Conservation (phyloP, 495 filamentous ascomycete genomes). For the Aspergillus nanangensis region DNA sequence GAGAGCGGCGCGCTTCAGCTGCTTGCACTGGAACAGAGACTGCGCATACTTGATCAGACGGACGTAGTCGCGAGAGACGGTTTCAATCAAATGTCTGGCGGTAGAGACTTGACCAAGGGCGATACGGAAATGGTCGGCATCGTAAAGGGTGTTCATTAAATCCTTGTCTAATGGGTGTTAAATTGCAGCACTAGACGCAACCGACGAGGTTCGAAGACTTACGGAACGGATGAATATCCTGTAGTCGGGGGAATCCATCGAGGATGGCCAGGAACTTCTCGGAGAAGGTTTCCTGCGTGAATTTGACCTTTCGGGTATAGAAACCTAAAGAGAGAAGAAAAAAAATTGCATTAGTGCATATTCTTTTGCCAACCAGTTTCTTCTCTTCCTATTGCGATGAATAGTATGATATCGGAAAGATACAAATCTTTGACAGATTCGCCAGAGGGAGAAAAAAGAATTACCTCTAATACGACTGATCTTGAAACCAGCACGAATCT, state of each 20-base stretch:
- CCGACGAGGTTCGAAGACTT: conserved; percentile 46
- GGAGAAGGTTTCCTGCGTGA: conserved; percentile 93
- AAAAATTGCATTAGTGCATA: no score
- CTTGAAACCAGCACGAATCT: conserved; percentile 94
- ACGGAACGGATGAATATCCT: conserved; percentile 97
- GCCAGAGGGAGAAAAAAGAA: conserved; percentile 22
- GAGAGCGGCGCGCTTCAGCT: conserved; percentile 82
- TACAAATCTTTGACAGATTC: no score
- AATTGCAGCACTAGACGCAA: background rate
- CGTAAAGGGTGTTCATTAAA: conserved; percentile 80
- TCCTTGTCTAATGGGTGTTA: conserved; percentile 57
- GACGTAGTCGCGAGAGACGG: conserved; percentile 90
- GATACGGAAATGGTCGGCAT: conserved; percentile 97
- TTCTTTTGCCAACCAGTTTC: no score
- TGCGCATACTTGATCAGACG: conserved; percentile 94
- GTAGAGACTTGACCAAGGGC: conserved; percentile 94
- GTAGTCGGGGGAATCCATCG: conserved; percentile 87
- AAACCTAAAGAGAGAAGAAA: conserved; percentile 63
- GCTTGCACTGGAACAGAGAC: conserved; percentile 92
- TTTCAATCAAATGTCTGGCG: conserved; percentile 94
- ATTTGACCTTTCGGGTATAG: conserved; percentile 98
- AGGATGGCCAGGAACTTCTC: conserved; percentile 89
- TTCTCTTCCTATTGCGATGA: no score
- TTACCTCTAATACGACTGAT: conserved; percentile 87
- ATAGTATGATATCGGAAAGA: no score